These are phyloP conservation scores for Aquilaria malaccensis DNA, from an alignment of 345 rosid genomes.

Conservation along the genomic window DNA sequence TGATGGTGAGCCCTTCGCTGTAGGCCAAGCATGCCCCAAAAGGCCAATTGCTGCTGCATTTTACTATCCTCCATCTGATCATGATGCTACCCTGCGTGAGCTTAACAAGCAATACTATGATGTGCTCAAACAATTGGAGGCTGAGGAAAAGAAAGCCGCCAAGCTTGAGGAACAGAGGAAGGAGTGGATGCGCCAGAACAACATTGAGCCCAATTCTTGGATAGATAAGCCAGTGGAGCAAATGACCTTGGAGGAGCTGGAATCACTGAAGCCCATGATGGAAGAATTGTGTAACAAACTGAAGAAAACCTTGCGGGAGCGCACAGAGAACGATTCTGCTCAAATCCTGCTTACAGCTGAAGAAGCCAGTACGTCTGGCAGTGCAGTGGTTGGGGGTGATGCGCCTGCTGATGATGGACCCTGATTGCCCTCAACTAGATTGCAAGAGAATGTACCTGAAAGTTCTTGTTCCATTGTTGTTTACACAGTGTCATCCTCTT, in stretches of 20 bases:
- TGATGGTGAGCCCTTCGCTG: background rate
- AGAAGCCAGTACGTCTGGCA: background rate
- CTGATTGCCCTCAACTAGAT: background rate
- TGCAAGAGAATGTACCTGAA: background rate
- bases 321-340: background rate
- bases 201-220: background rate
- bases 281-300: background rate
- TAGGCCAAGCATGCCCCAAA: background rate
- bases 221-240: constrained; percentile 9
- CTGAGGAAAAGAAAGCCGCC: constrained; percentile 6
- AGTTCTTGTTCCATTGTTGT: background rate
- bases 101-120: constrained; percentile 8
- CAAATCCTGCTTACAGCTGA: background rate
- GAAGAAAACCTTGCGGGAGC: background rate
- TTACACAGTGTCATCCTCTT: background rate
- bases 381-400: background rate
- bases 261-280: background rate
- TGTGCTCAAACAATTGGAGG: constrained; percentile 4
- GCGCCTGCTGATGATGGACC: constrained; percentile 1
- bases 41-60: background rate
- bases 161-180: background rate
- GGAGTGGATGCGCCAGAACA: background rate
- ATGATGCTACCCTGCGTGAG: constrained; percentile 3
- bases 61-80: background rate
- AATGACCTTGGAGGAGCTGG: constrained; percentile 8